Evolutionary conservation across 805 yeast species (phyloP).

Genomic region (Metschnikowia amazonensis): DNA sequence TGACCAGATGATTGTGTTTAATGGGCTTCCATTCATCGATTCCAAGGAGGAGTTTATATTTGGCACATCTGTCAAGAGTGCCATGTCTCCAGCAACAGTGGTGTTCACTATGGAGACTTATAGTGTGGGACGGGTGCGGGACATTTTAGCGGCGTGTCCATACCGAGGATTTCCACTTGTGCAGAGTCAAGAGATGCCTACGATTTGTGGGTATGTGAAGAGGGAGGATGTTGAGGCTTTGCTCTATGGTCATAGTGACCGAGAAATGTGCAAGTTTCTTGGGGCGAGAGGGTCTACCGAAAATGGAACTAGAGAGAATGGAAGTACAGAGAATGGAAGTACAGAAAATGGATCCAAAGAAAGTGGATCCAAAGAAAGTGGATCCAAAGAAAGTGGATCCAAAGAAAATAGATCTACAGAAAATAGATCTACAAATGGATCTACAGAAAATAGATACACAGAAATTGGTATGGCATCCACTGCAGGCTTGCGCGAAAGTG

Average conservation of each 20-base stretch:
- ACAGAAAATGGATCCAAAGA: too few species aligned
- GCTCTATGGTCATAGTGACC: slow-evolving; percentile 8
- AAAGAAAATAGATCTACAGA: too few species aligned
- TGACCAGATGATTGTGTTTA: slow-evolving; percentile 86
- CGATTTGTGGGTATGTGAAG: slow-evolving; percentile 44
- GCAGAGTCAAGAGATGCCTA: slow-evolving; percentile 31
- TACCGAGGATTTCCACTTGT: slow-evolving; percentile 56
- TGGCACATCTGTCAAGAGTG: slow-evolving; percentile 43
- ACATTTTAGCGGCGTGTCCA: slow-evolving; percentile 29
- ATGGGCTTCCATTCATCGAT: slow-evolving; percentile 81
- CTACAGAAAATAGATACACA: too few species aligned
- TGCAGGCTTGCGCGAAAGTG: too few species aligned
- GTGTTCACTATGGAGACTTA: slow-evolving; percentile 34
- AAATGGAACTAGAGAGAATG: too few species aligned
- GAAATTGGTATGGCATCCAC: too few species aligned
- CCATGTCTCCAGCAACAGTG: slow-evolving; percentile 52
- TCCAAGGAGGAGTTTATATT: slow-evolving; percentile 64
- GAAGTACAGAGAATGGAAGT: too few species aligned
- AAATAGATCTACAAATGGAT: too few species aligned
- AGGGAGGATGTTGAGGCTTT: slow-evolving; percentile 34
- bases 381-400: too few species aligned
- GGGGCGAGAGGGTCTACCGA: too few species aligned
- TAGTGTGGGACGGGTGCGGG: slow-evolving; percentile 30
- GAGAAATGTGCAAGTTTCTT: slow-evolving; percentile 19
- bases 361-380: too few species aligned